Evolutionary conservation across 1,284 basidiomycete species (phyloP), one percentile per base, ranked within the genome.

Genomic region (Inonotus obliquus): DNA sequence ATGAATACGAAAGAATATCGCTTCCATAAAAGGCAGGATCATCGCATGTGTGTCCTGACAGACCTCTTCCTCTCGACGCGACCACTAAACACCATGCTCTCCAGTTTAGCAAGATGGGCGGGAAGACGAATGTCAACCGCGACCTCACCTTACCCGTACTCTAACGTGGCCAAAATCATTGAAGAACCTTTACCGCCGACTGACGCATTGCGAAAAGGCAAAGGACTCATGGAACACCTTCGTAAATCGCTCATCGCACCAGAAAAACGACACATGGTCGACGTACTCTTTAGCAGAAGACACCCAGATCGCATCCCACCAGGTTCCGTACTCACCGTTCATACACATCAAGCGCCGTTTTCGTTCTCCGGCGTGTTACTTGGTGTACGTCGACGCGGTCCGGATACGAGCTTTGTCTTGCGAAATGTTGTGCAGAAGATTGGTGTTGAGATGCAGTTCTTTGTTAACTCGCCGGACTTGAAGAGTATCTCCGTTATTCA

Each of bases 361-460:
- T 76, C 81, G 23, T 97, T 96, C 74, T 90, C 92, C 1, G 94
- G 95, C 54, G 89, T 97, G 52, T 79, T 97, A 57, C 82, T 96
- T 69, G 82, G 85, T 49, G 82, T 94, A 64, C 83, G 90, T 57
- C 81, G 92, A 63, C 83, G 90, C 49, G 94, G 94, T 0, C 79
- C 85, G 29, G 91, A 92, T 75, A 94, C 92, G 25, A 87, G 84
- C 38, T 92, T 97, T 71, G 79, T 86, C 54, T 74, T 97, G 55
- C 82, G 95, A 65, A 97, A 96, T 75, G 83, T 96, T 67, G 82
- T 97, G 62, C 90, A 93, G 69, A 82, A 91, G 66, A 92, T 89
- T 10, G 94, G 94, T 17, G 88, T 96, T 39, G 94, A 97, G 78
- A 89, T 93, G 87, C 89, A 88, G 69, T 92, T 92, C 76, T 93